These are phyloP conservation scores for Yarrowia yakushimensis DNA, from an alignment of 805 yeast genomes.

Conservation along the genomic window DNA sequence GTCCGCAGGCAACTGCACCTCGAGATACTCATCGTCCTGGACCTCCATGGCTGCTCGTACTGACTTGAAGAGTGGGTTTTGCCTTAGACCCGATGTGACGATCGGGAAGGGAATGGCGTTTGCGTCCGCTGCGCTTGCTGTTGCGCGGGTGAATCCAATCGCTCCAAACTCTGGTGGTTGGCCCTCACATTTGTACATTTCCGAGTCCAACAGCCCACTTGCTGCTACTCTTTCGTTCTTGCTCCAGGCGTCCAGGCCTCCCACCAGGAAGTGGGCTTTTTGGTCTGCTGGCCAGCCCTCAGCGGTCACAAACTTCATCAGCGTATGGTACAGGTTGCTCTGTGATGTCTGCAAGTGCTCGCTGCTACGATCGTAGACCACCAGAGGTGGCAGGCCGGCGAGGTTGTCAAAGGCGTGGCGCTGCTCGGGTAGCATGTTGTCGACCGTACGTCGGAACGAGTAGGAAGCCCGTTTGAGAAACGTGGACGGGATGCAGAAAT, in stretches of 20 bases:
- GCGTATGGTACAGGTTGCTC: conserved; percentile 32
- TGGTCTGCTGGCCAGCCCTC: conserved; percentile 28
- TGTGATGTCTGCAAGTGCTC: conserved; percentile 26
- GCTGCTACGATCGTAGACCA: conserved; percentile 49
- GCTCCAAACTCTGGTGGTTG: conserved; percentile 20
- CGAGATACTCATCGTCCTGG: conserved; percentile 31
- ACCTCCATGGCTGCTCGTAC: conserved; percentile 34
- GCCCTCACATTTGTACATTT: conserved; percentile 9
- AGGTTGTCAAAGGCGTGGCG: conserved; percentile 32
- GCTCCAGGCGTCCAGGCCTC: conserved; percentile 31
- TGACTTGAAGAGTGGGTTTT: conserved; percentile 20
- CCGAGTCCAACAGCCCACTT: background rate
- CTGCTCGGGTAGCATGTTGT: conserved; percentile 39
- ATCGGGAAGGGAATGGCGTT: conserved; percentile 30
- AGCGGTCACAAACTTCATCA: conserved; percentile 35
- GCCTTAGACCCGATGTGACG: conserved; percentile 33
- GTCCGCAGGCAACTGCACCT: conserved; percentile 29
- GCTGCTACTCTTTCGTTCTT: background rate
- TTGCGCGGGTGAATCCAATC: conserved; percentile 18
- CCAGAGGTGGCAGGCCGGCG: conserved; percentile 33
- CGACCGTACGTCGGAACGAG: conserved; percentile 45
- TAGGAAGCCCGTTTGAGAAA: conserved; percentile 72
- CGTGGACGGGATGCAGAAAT: conserved; percentile 87
- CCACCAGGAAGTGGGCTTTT: conserved; percentile 32
- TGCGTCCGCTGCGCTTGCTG: conserved; percentile 31